phyloP scores from a whole-genome alignment of 179 eudicot species.

The Spinacia oleracea region DNA sequence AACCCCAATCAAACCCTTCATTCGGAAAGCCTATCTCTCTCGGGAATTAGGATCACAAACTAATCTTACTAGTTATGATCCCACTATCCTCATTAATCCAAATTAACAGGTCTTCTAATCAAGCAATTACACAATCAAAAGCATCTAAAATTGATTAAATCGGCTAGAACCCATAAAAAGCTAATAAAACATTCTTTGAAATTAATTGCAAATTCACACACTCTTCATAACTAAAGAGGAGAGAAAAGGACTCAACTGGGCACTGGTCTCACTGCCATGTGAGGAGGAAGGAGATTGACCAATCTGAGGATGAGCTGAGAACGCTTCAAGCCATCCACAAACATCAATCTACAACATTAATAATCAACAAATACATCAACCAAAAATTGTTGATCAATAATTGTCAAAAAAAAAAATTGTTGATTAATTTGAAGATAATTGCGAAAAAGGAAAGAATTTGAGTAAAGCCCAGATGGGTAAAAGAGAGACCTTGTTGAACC shows the following conservation, averaged over 20 bases:
- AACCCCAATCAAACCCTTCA: constrained; percentile 5
- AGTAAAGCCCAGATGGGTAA: constrained; percentile 5
- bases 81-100: no score
- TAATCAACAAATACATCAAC: neutral
- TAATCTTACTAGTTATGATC: neutral
- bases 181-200: neutral
- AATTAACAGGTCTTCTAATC: neutral
- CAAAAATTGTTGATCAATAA: no score
- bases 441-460: neutral
- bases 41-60: constrained; percentile 9
- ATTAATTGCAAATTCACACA: neutral
- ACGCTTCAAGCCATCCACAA: constrained; percentile 92
- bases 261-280: constrained; percentile 48
- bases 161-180: neutral
- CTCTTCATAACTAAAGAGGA: constrained; percentile 6
- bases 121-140: neutral
- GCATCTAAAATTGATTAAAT: neutral
- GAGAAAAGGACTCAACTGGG: constrained; percentile 54
- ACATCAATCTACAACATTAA: constrained; percentile 65
- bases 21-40: neutral
- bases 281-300: constrained; percentile 52
- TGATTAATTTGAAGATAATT: neutral
- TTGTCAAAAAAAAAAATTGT: no score
- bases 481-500: constrained; percentile 74
- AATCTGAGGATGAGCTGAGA: constrained; percentile 83